Conservation (phyloP, 495 filamentous ascomycete species). For the Diplogelasinospora grovesii region DNA sequence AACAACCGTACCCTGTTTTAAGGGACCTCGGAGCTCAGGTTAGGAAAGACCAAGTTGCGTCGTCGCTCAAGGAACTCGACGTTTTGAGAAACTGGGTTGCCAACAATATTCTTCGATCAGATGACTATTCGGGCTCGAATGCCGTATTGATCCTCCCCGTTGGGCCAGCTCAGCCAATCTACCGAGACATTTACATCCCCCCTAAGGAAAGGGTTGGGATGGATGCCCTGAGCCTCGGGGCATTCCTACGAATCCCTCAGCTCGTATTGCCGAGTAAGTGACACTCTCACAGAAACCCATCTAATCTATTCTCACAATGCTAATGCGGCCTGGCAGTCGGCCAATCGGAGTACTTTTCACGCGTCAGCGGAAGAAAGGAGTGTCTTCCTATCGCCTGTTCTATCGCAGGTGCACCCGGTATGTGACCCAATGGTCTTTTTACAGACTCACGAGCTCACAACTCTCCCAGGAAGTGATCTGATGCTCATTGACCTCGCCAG, state of each 20-base stretch:
- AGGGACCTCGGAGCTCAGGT: slow-evolving; percentile 2
- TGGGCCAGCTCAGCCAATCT: neutral
- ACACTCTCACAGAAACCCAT: no score
- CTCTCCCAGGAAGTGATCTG: slow-evolving; percentile 1
- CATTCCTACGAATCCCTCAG: slow-evolving; percentile 2
- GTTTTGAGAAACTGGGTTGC: neutral
- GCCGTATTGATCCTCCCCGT: slow-evolving; percentile 4
- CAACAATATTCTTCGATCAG: neutral
- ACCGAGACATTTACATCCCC: neutral
- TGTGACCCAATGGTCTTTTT: neutral
- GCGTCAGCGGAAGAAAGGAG: neutral
- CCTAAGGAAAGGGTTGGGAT: neutral
- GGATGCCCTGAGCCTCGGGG: slow-evolving; percentile 1
- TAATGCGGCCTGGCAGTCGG: neutral
- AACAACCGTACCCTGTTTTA: neutral
- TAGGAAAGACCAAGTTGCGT: neutral
- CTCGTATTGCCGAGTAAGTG: slow-evolving; percentile 2
- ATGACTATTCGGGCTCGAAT: neutral
- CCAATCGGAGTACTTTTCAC: neutral
- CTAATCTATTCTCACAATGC: neutral
- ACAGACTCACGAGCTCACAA: neutral
- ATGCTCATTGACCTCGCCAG: neutral
- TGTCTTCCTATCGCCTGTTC: neutral
- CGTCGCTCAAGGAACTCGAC: neutral
- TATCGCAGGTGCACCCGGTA: slow-evolving; percentile 2